phyloP scores from a whole-genome alignment of 805 yeast genomes.

The Candida jianshihensis region DNA sequence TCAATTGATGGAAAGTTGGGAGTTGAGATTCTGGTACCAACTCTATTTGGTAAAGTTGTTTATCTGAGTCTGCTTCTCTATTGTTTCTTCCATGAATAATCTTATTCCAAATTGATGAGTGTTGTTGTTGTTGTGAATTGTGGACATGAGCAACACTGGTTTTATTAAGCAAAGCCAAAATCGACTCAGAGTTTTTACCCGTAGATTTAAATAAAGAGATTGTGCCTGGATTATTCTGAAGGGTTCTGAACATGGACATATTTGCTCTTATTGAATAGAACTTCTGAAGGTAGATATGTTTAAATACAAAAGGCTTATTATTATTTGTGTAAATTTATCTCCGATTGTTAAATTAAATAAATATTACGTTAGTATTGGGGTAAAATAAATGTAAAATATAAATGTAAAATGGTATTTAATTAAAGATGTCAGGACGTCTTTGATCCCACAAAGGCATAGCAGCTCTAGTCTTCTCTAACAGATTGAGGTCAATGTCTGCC shows the following conservation, averaged over 20 bases:
- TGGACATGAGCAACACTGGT: conserved; percentile 2
- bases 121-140: conserved; percentile 3
- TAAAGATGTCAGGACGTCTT: conserved; percentile 44
- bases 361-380: no score
- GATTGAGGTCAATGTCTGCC: conserved; percentile 60
- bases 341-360: not conserved
- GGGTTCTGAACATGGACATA: conserved; percentile 44
- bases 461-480: conserved; percentile 43
- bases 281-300: not conserved
- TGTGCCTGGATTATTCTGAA: conserved; percentile 38
- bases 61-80: conserved; percentile 1
- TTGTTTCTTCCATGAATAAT: conserved; percentile 10
- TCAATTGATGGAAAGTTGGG: conserved; percentile 23
- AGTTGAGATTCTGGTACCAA: conserved; percentile 3
- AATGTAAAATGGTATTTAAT: not conserved
- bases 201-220: conserved; percentile 34
- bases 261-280: not conserved
- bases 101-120: conserved; percentile 15
- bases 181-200: conserved; percentile 4
- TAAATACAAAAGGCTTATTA: no score
- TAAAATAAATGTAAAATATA: no score
- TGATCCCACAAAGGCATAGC: conserved; percentile 79
- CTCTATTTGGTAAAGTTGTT: not conserved
- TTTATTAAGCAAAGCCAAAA: conserved; percentile 7
- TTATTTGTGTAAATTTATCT: no score